phyloP scores from a whole-genome alignment of 2,329 filamentous ascomycete genomes.

The Aspergillus sp. region DNA sequence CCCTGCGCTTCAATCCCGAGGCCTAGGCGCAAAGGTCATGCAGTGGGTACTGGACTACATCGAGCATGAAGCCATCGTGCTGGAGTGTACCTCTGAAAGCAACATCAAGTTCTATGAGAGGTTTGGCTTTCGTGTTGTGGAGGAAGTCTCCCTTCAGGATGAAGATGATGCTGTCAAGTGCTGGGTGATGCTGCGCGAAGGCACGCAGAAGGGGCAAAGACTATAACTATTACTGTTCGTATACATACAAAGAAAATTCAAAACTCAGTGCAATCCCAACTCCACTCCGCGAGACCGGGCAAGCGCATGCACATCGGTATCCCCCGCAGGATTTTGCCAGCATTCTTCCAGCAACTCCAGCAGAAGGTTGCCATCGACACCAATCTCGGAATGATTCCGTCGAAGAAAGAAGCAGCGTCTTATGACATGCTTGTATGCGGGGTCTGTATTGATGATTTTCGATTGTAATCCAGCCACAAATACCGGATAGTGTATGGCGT shows the following conservation, averaged over 20 bases:
- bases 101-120: slow-evolving; percentile 23
- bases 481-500: slow-evolving; percentile 24
- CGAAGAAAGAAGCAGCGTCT: slow-evolving; percentile 1
- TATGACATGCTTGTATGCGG: slow-evolving; percentile 17
- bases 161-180: slow-evolving; percentile 13
- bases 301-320: slow-evolving; percentile 18
- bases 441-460: slow-evolving; percentile 13
- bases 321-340: slow-evolving; percentile 17
- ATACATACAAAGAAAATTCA: not conserved
- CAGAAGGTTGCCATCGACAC: slow-evolving; percentile 1
- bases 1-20: slow-evolving; percentile 22
- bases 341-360: slow-evolving; percentile 21
- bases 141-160: slow-evolving; percentile 19
- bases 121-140: slow-evolving; percentile 20
- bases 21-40: slow-evolving; percentile 18
- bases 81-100: slow-evolving; percentile 20
- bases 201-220: not conserved
- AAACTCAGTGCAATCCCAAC: slow-evolving; percentile 16
- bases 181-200: slow-evolving; percentile 22
- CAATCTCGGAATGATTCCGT: not conserved
- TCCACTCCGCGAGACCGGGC: slow-evolving; percentile 21
- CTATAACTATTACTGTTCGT: not conserved
- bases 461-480: slow-evolving; percentile 19
- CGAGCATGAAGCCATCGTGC: slow-evolving; percentile 11
- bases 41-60: slow-evolving; percentile 13